Conservation (phyloP, 2,329 filamentous ascomycete species). For the Paecilomyces formosus region DNA sequence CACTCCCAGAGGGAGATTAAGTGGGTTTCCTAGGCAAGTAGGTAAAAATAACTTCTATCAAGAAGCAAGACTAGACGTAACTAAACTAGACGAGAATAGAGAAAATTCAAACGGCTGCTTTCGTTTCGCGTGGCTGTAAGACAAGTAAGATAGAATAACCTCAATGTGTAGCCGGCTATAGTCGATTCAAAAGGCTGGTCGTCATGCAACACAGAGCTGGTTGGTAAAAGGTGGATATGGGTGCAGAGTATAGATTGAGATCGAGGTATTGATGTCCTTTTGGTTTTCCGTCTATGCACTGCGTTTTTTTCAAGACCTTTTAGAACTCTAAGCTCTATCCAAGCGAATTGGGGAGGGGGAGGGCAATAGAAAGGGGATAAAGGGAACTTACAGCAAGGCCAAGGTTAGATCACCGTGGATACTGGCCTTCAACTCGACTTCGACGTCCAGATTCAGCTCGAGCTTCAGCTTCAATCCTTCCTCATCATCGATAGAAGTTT, state of each 20-base stretch:
- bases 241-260: background rate
- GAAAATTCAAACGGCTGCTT: no score
- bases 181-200: background rate
- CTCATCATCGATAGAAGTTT: constrained; percentile 22
- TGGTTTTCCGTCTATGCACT: background rate
- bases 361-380: background rate
- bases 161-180: background rate
- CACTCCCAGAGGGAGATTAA: no score
- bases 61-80: no score
- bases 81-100: no score
- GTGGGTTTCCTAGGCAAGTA: no score
- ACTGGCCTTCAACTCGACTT: constrained; percentile 77
- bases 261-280: background rate
- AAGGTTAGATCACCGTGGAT: constrained; percentile 79
- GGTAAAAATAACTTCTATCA: no score
- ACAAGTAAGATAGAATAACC: background rate
- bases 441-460: constrained; percentile 73
- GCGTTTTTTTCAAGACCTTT: background rate
- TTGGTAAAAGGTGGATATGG: background rate
- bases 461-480: constrained; percentile 60
- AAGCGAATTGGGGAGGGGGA: background rate
- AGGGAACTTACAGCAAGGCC: constrained; percentile 60
- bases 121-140: no score
- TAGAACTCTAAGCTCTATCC: background rate
- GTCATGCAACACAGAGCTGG: background rate